These are phyloP conservation scores for Saccharomycopsis synnaedendra DNA, from an alignment of 805 yeast genomes.

Conservation along the genomic window DNA sequence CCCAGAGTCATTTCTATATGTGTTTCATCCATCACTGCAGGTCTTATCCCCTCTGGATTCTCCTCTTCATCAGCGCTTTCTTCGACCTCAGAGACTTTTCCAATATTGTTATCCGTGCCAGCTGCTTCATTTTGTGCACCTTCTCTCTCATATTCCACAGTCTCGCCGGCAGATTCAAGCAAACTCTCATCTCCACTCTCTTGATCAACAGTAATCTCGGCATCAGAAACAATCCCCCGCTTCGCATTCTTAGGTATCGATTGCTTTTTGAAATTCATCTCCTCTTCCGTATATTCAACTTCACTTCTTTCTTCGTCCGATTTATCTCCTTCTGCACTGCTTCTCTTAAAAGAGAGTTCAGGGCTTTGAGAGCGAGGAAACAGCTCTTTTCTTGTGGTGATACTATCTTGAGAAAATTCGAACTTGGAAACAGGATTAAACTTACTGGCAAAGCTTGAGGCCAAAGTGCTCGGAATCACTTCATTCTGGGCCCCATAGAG, in stretches of 20 bases:
- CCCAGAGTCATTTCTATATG: neutral
- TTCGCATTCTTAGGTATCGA: constrained; percentile 60
- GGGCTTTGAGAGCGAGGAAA: neutral
- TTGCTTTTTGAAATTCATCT: constrained; percentile 62
- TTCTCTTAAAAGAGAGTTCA: neutral
- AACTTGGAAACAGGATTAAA: neutral
- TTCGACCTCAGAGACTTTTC: constrained; percentile 22
- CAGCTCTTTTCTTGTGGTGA: neutral
- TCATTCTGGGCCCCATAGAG: constrained; percentile 19
- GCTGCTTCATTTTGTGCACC: constrained; percentile 26
- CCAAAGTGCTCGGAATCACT: constrained; percentile 23
- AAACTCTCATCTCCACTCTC: constrained; percentile 16
- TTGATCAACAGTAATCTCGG: constrained; percentile 41
- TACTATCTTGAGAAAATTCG: neutral
- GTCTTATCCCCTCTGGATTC: too few relatives aligned
- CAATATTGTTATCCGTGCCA: constrained; percentile 22
- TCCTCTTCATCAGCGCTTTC: constrained; percentile 24
- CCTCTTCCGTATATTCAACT: constrained; percentile 61
- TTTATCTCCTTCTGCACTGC: neutral
- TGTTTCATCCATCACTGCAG: constrained; percentile 18
- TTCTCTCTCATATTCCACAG: constrained; percentile 19
- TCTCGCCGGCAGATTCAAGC: constrained; percentile 6
- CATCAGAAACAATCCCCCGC: constrained; percentile 65
- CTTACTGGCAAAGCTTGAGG: constrained; percentile 7
- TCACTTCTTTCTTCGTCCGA: neutral